Percentiles rank a stretch among this genome's conserved stretches.
These are phyloP conservation scores for Sclerotinia spermophila DNA, from an alignment of 2,329 filamentous ascomycete species.

Conservation along the genomic window DNA sequence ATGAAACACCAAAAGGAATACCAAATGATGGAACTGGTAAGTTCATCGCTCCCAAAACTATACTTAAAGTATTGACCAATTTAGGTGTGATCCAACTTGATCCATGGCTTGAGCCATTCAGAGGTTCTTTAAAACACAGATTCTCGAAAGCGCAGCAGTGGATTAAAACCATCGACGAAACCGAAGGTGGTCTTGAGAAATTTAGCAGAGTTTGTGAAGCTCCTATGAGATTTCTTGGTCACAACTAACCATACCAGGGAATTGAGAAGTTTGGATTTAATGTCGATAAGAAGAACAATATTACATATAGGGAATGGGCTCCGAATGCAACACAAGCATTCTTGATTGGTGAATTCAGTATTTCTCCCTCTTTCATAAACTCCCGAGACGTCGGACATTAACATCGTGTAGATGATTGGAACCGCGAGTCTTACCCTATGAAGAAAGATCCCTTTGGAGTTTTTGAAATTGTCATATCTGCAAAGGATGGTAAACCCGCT, in stretches of 20 bases:
- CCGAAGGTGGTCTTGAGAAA: constrained; percentile 85
- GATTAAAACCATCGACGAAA: constrained; percentile 78
- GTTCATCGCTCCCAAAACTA: constrained; percentile 24
- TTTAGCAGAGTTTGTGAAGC: constrained; percentile 68
- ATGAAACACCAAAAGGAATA: constrained; percentile 47
- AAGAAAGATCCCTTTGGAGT: constrained; percentile 79
- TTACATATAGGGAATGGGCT: constrained; percentile 93
- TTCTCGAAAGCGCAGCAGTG: constrained; percentile 78
- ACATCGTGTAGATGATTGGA: constrained; percentile 69
- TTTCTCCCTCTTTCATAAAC: constrained; percentile 24
- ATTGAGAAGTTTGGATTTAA: constrained; percentile 84
- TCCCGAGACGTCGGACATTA: constrained; percentile 23
- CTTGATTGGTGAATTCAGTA: constrained; percentile 93
- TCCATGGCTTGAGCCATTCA: constrained; percentile 84
- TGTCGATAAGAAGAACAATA: constrained; percentile 75
- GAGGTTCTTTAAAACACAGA: constrained; percentile 69
- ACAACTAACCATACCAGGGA: constrained; percentile 53
- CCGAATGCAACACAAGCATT: constrained; percentile 82
- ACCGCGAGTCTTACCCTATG: constrained; percentile 80
- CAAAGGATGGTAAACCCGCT: constrained; percentile 67
- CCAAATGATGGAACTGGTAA: constrained; percentile 71
- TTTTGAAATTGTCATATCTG: constrained; percentile 77
- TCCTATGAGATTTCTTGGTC: not conserved
- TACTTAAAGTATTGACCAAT: constrained; percentile 24
- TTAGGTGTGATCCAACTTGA: constrained; percentile 83